Evolutionary conservation across 495 filamentous ascomycete species (phyloP).

Genomic region (Jackrogersella minutella): DNA sequence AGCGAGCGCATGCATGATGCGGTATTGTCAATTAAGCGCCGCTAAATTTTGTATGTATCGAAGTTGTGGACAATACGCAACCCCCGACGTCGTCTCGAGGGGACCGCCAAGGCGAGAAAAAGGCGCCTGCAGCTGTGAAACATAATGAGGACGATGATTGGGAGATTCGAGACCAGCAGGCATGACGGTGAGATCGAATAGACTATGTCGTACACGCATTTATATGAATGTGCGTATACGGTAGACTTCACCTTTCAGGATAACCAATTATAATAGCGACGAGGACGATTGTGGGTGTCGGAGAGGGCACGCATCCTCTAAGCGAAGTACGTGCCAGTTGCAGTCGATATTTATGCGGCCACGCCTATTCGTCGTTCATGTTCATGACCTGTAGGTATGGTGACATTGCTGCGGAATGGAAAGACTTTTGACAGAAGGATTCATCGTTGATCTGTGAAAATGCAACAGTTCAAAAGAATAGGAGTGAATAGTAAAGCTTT

Average conservation of each 20-base stretch:
- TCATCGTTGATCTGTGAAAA: slow-evolving; percentile 27
- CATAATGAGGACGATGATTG: slow-evolving; percentile 31
- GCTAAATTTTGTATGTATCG: slow-evolving; percentile 28
- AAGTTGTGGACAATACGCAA: slow-evolving; percentile 13
- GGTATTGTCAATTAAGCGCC: slow-evolving; percentile 39
- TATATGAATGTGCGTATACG: slow-evolving; percentile 10
- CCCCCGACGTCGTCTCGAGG: slow-evolving; percentile 19
- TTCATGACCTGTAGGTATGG: slow-evolving; percentile 40
- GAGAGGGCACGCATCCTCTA: slow-evolving; percentile 29
- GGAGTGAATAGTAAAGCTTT: slow-evolving; percentile 1
- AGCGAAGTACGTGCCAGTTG: slow-evolving; percentile 37
- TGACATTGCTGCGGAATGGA: slow-evolving; percentile 30
- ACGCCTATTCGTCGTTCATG: slow-evolving; percentile 35
- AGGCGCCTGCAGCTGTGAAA: slow-evolving; percentile 36
- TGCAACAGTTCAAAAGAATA: slow-evolving; percentile 11
- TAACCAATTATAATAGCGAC: slow-evolving; percentile 28
- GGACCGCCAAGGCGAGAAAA: slow-evolving; percentile 33
- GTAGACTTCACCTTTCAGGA: slow-evolving; percentile 22
- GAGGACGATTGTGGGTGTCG: slow-evolving; percentile 27
- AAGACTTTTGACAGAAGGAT: slow-evolving; percentile 35
- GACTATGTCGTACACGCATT: slow-evolving; percentile 31
- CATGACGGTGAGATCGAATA: slow-evolving; percentile 26
- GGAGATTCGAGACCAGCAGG: slow-evolving; percentile 22
- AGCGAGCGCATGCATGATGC: slow-evolving; percentile 35
- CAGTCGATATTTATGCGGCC: slow-evolving; percentile 29